Conservation (phyloP, 1,284 basidiomycete genomes). For the Leccinum griseonigrum region DNA sequence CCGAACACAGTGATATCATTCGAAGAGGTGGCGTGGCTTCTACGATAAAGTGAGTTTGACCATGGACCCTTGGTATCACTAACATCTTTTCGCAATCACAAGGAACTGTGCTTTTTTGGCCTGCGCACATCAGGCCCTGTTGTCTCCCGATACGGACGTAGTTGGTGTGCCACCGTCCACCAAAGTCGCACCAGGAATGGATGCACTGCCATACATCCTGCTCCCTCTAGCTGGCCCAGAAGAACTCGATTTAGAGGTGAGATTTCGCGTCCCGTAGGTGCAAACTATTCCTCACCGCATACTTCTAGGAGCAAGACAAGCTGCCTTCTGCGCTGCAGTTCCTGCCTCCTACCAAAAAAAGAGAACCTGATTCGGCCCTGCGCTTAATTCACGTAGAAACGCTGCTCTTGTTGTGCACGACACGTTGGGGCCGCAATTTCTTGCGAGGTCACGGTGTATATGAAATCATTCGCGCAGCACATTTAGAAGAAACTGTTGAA, state of each 20-base stretch:
- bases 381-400: constrained; percentile 89
- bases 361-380: constrained; percentile 80
- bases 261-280: constrained; percentile 9
- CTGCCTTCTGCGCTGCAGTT: constrained; percentile 87
- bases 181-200: constrained; percentile 71
- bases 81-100: constrained; percentile 4
- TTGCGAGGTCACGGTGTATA: constrained; percentile 85
- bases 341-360: constrained; percentile 79
- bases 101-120: constrained; percentile 81
- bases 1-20: constrained; percentile 84
- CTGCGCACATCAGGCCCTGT: constrained; percentile 65
- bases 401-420: constrained; percentile 85
- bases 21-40: constrained; percentile 84
- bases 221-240: constrained; percentile 93
- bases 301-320: constrained; percentile 79
- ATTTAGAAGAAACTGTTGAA: constrained; percentile 79
- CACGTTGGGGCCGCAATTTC: constrained; percentile 82
- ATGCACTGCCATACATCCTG: constrained; percentile 80
- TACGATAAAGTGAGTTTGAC: constrained; percentile 70
- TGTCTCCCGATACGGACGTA: constrained; percentile 54
- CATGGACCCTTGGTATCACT: constrained; percentile 9
- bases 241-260: constrained; percentile 86
- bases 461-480: constrained; percentile 79
- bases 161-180: constrained; percentile 55
- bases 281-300: constrained; percentile 1